Evolutionary conservation across 2,329 filamentous ascomycete species (phyloP).

Genomic region (Apiospora saccharicola): DNA sequence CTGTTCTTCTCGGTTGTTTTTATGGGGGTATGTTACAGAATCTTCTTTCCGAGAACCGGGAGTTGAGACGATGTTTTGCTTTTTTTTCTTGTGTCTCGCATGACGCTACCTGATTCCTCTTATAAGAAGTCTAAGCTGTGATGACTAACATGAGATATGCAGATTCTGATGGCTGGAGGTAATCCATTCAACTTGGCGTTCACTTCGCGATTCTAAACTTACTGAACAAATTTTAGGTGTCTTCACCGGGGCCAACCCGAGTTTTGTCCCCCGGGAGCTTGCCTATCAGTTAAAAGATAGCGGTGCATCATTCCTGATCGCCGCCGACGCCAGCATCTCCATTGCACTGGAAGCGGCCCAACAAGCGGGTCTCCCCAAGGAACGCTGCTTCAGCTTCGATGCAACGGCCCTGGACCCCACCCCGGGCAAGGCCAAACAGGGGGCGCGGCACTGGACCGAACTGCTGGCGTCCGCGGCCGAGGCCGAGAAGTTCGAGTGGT

Average conservation of each 20-base stretch:
- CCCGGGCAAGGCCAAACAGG: constrained; percentile 36
- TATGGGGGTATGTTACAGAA: constrained; percentile 62
- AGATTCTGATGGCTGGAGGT: constrained; percentile 24
- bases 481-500: constrained; percentile 69
- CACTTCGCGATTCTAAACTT: neutral
- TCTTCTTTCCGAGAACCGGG: neutral
- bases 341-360: constrained; percentile 72
- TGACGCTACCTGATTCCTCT: neutral
- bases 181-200: neutral
- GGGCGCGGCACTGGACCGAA: constrained; percentile 39
- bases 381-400: constrained; percentile 72
- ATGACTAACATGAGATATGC: neutral
- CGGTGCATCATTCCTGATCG: constrained; percentile 71
- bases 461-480: constrained; percentile 42
- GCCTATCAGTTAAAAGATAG: constrained; percentile 79
- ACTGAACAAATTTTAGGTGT: constrained; percentile 54
- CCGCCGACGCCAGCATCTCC: constrained; percentile 65
- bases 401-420: constrained; percentile 50
- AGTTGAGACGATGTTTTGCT: neutral
- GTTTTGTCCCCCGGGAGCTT: constrained; percentile 73
- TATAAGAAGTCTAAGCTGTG: neutral
- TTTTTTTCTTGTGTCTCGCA: neutral
- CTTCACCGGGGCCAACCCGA: constrained; percentile 79
- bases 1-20: constrained; percentile 76
- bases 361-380: constrained; percentile 59